Conservation (phyloP, 768 basidiomycete genomes). For the Agaricus subrufescens region DNA sequence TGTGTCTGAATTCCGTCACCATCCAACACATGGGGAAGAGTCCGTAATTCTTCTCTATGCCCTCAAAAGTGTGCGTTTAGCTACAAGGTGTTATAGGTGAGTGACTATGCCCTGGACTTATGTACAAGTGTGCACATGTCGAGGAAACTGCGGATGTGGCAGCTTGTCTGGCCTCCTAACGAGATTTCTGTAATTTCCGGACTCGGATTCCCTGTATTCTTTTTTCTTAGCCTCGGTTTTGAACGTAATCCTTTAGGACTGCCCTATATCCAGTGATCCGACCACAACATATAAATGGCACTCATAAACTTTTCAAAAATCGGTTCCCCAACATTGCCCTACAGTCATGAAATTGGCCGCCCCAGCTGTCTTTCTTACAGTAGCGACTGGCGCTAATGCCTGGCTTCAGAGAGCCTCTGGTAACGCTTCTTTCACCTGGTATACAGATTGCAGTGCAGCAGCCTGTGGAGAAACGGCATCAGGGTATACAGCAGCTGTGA, state of each 20-base stretch:
- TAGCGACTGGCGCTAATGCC: conserved; percentile 17
- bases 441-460: conserved; percentile 44
- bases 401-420: conserved; percentile 54
- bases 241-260: background rate
- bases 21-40: too few relatives aligned
- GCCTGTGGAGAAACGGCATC: conserved; percentile 48
- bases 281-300: background rate
- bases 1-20: background rate
- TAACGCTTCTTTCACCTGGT: conserved; percentile 50
- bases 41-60: too few relatives aligned
- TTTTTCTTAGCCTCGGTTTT: background rate
- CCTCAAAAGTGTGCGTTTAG: too few relatives aligned
- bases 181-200: background rate
- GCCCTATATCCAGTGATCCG: background rate
- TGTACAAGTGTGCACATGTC: too few relatives aligned
- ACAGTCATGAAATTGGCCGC: conserved; percentile 18
- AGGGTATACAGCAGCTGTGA: conserved; percentile 54
- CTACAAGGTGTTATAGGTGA: too few relatives aligned
- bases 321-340: background rate
- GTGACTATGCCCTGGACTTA: too few relatives aligned
- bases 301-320: background rate
- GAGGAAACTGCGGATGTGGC: too few relatives aligned
- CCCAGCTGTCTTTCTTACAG: conserved; percentile 16
- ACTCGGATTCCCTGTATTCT: background rate
- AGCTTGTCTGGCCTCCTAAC: background rate